Evolutionary conservation across 1,284 basidiomycete species (phyloP).

Genomic region (Melampsora larici-populina): DNA sequence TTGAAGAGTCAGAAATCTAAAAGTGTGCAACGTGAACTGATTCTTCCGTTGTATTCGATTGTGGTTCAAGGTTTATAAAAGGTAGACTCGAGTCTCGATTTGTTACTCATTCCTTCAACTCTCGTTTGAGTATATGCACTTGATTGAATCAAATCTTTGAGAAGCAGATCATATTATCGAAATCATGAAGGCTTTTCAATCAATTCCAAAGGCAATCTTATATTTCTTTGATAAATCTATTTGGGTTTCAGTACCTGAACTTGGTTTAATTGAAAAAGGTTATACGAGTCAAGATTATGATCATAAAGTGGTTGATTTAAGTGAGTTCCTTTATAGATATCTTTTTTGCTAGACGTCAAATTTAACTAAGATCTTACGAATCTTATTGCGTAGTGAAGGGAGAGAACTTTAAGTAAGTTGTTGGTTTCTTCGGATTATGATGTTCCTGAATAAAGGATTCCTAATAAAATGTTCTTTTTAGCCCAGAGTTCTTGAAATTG

Average conservation of each 20-base stretch:
- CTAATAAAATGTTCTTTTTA: not conserved
- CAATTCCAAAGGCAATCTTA: not conserved
- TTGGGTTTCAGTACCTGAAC: slow-evolving; percentile 1
- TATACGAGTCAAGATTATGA: not conserved
- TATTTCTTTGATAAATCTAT: not conserved
- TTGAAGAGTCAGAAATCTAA: too few relatives aligned
- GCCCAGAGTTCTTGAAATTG: not conserved
- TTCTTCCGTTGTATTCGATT: too few relatives aligned
- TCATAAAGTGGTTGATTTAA: not conserved
- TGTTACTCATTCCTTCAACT: too few relatives aligned
- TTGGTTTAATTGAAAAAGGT: slow-evolving; percentile 2
- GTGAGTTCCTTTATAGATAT: not conserved
- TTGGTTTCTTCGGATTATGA: not conserved
- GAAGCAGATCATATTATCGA: too few relatives aligned
- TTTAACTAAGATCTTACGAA: not conserved
- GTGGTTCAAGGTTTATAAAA: too few relatives aligned
- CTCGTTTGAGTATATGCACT: too few relatives aligned
- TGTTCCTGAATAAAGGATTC: not conserved
- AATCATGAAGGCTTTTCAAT: not conserved
- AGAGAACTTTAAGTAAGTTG: not conserved
- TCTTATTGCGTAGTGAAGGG: not conserved
- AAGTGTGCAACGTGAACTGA: too few relatives aligned
- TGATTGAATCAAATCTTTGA: too few relatives aligned
- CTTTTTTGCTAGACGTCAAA: not conserved
- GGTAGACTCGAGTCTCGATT: too few relatives aligned